phyloP scores from a whole-genome alignment of 108 stramenopile species.

The Pseudonitzschia delicatissima region DNA sequence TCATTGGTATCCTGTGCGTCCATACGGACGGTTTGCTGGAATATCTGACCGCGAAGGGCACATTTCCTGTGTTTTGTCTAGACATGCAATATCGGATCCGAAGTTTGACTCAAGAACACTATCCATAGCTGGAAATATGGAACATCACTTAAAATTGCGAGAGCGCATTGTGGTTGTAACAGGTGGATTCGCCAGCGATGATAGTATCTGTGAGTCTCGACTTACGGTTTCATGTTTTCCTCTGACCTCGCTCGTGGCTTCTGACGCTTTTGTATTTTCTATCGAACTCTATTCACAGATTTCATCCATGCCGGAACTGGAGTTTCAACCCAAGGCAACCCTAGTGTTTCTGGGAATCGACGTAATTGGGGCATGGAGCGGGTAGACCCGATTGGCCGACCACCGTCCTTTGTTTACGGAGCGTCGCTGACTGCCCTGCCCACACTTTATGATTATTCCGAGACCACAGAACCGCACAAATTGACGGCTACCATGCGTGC shows the following conservation, averaged over 20 bases:
- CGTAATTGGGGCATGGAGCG: background rate
- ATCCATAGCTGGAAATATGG: background rate
- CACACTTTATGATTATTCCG: background rate
- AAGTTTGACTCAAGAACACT: background rate
- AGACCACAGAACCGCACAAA: too few species aligned
- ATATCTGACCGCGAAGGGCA: constrained; percentile 50
- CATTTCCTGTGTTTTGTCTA: constrained; percentile 32
- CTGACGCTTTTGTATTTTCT: background rate
- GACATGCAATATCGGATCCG: background rate
- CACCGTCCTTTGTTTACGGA: constrained; percentile 42
- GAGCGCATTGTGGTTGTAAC: constrained; percentile 35
- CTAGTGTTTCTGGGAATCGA: background rate
- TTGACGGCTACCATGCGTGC: constrained; percentile 32
- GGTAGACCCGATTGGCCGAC: background rate
- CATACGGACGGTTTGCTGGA: background rate
- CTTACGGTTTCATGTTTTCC: background rate
- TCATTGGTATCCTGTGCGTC: constrained; percentile 26
- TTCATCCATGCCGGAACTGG: constrained; percentile 6
- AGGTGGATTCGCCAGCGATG: constrained; percentile 52
- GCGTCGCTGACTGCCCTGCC: constrained; percentile 38
- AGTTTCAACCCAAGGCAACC: background rate
- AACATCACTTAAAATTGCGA: background rate
- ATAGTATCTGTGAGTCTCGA: constrained; percentile 21
- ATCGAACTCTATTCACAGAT: background rate
- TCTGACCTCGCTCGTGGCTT: too few species aligned